Evolutionary conservation across 2,329 filamentous ascomycete species (phyloP), one percentile per base, ranked within the genome.

Genomic region (Acarospora socialis): DNA sequence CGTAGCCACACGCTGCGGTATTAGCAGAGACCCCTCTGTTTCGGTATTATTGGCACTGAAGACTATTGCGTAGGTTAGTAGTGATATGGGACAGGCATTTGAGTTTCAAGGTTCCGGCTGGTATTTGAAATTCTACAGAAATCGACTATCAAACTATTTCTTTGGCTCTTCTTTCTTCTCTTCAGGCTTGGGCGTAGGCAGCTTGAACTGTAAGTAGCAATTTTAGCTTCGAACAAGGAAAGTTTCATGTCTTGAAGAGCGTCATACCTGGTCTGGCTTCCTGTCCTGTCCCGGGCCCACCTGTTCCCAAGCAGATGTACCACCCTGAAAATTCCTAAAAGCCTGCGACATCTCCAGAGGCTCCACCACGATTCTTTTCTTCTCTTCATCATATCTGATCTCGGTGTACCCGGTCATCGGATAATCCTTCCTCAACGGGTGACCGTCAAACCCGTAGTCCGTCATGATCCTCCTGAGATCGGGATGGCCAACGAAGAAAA

Each of bases 341-440:
- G 92, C 90, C 61, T 98, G 90, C 9, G 90, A 95, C 59, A 98
- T 71, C 66, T 98, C 90, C 30, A 98, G 68, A 23, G 92, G 90
- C 68, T 98, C 92, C 19, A 92, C 87, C 39, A 98, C 87, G 53
- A 98, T 94, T 41, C 90, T 75, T 75, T 98, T 98, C 81, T 94
- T 98, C 70, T 98, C 92, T 63, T 98, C 90, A 46, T 98, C 90
- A 54, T 92, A 98, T 52, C 90, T 73, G 46, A 98, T 79, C 65
- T 98, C 92, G 20, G 90, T 98, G 66, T 98, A 98, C 28, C 90
- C 90, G 2, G 90, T 94, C 55, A 98, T 63, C 14, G 90, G 90
- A 65, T 98, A 98, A 55, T 98, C 90, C 66, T 98, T 98, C 53
- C 92, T 74, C 53, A 98, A 64, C 24, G 90, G 90, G 63, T 98